A percentile compares a stretch with the other conserved stretches of the same genome.
phyloP scores from a whole-genome alignment of 805 yeast genomes.

The Candida odintsovae region DNA sequence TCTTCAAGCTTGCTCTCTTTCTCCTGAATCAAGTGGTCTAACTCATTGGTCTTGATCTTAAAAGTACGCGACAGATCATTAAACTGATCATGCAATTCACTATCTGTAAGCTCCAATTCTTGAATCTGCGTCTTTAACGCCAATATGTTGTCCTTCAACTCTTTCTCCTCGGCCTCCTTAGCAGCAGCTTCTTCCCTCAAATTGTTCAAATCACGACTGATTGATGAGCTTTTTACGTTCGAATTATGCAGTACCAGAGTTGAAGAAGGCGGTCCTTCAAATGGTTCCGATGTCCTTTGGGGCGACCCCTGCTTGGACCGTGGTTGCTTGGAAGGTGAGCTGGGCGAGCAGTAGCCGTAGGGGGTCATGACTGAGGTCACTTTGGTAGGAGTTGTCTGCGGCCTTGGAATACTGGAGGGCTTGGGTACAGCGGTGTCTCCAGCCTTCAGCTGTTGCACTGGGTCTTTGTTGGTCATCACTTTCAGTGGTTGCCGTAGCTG shows the following conservation, averaged over 20 bases:
- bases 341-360: not conserved
- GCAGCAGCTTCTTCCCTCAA: constrained; percentile 8
- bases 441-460: not conserved
- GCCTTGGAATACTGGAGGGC: constrained; percentile 18
- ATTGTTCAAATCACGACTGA: constrained; percentile 9
- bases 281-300: not conserved
- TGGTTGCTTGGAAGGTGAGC: constrained; percentile 6
- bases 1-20: constrained; percentile 23
- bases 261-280: not conserved
- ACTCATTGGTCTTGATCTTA: constrained; percentile 26
- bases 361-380: constrained; percentile 9
- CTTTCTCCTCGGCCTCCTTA: constrained; percentile 18
- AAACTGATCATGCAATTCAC: constrained; percentile 24
- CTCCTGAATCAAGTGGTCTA: constrained; percentile 23
- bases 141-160: constrained; percentile 19
- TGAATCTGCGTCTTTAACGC: constrained; percentile 33
- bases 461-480: not conserved
- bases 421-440: not conserved
- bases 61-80: constrained; percentile 15
- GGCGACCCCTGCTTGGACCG: not conserved
- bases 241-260: not conserved
- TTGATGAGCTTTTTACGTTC: not conserved
- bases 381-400: constrained; percentile 19
- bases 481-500: not conserved
- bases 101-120: constrained; percentile 31